Evolutionary conservation across 352 stramenopile species (phyloP).

Genomic region (Phytophthora fragariaefolia): DNA sequence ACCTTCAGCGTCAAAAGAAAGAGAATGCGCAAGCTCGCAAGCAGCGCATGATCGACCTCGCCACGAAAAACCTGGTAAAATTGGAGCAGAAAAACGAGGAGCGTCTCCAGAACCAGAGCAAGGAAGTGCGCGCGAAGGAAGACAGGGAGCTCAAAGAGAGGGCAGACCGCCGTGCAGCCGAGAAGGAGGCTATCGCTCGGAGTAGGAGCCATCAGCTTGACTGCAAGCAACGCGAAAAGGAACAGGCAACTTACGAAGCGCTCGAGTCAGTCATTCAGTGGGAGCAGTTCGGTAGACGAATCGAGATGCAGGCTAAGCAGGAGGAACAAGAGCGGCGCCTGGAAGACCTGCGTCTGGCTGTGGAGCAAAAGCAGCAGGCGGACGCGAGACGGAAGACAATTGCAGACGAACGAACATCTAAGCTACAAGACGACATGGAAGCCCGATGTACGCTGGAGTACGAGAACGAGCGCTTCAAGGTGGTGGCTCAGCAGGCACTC

Average conservation of each 20-base stretch:
- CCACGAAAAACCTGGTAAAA: conserved; percentile 73
- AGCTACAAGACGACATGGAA: conserved; percentile 42
- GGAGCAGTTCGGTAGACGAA: conserved; percentile 67
- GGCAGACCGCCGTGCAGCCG: conserved; percentile 64
- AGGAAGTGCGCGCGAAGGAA: conserved; percentile 77
- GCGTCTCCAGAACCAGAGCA: conserved; percentile 69
- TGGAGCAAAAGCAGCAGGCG: conserved; percentile 78
- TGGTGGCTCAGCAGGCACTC: conserved; percentile 58
- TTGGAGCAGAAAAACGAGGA: conserved; percentile 68
- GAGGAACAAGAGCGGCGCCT: conserved; percentile 70
- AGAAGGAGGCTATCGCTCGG: conserved; percentile 65
- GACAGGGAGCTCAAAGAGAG: conserved; percentile 64
- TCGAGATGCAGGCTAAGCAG: conserved; percentile 63
- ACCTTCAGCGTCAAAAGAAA: conserved; percentile 66
- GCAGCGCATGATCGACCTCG: conserved; percentile 87
- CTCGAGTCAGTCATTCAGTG: conserved; percentile 64
- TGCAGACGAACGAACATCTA: conserved; percentile 45
- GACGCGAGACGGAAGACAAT: conserved; percentile 65
- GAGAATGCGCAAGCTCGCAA: conserved; percentile 66
- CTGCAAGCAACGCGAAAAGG: conserved; percentile 47
- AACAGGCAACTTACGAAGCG: conserved; percentile 49
- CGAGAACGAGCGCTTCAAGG: conserved; percentile 69
- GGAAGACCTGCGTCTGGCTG: conserved; percentile 66
- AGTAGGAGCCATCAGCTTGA: conserved; percentile 71
- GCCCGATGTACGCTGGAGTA: conserved; percentile 43